Percentiles rank a stretch among this genome's conserved stretches.
Evolutionary conservation across 495 filamentous ascomycete species (phyloP).

Genomic region (Oidiodendron maius): DNA sequence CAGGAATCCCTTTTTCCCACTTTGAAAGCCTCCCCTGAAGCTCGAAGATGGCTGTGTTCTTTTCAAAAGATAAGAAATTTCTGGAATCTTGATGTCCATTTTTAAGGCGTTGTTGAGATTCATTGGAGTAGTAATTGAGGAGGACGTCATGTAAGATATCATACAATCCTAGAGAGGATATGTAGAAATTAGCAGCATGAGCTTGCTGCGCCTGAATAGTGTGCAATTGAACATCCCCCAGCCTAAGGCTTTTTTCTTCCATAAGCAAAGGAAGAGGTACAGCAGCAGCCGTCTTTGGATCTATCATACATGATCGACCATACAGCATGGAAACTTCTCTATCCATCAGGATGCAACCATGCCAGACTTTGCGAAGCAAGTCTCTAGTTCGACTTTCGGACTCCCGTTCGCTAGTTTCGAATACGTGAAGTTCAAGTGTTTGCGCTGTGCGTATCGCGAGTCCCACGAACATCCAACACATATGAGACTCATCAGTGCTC

Average conservation of each 20-base stretch:
- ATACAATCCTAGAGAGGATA: slow-evolving; percentile 34
- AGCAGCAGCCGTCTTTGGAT: slow-evolving; percentile 24
- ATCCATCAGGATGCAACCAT: slow-evolving; percentile 39
- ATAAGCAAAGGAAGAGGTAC: slow-evolving; percentile 34
- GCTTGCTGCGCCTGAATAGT: slow-evolving; percentile 20
- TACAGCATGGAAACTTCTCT: slow-evolving; percentile 39
- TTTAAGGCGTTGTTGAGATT: neutral
- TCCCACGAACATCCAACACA: slow-evolving; percentile 29
- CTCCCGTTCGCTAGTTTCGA: neutral
- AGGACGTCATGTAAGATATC: slow-evolving; percentile 37
- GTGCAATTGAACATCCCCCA: slow-evolving; percentile 12
- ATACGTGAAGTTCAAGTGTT: neutral
- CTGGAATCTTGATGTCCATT: neutral
- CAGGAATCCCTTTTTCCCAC: slow-evolving; percentile 2
- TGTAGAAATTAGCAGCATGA: slow-evolving; percentile 34
- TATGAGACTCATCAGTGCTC: slow-evolving; percentile 33
- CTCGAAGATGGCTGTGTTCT: neutral
- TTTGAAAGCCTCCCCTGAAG: neutral
- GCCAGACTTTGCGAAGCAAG: slow-evolving; percentile 35
- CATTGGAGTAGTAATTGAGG: slow-evolving; percentile 24
- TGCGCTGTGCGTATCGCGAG: slow-evolving; percentile 18
- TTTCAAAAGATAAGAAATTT: neutral
- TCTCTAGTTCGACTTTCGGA: slow-evolving; percentile 25
- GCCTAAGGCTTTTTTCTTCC: slow-evolving; percentile 33
- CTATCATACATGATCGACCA: slow-evolving; percentile 38